Base-by-base conservation (phyloP, 2,329 filamentous ascomycete species). In the Alternaria panax region DNA sequence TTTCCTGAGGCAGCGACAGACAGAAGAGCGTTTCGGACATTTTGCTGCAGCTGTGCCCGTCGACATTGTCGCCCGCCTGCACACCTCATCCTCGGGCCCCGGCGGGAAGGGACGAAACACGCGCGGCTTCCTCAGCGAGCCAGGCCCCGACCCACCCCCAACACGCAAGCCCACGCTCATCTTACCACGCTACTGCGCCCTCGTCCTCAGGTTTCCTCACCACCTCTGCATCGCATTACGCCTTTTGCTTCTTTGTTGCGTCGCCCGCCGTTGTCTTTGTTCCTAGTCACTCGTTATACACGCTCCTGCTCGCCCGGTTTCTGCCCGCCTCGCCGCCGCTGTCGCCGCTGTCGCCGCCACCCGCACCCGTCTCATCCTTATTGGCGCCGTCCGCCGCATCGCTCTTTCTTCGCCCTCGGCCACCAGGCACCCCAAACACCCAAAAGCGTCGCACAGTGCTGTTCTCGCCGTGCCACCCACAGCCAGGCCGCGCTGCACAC, bases 91-190 rank as follows among this genome's bases (percentile, higher is more conserved):
- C 34, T 45, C 63, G 55, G 65, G 65, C 63, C 63, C 59, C 46
- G 46, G 63, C 65, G 59, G 54, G 40, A 50, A 27, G 30, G 60
- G 59, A 62, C 65, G 65, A 67, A 67, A 67, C 64, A 64, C 62
- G 62, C 58, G 62, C 53, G 62, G 63, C 63, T 41, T 50, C 12
- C 34, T 30, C 42, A 57, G 46, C 51, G 54, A 61, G 45, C 62
- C 54, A 59, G 54, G 43, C 54, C 51, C 55, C 12, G 59, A 34
- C 62, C 62, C 52, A 54, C 64, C 60, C 58, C 60, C 60, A 64
- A 62, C 60, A 64, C 46, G 58, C 58, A 59, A 47, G 20, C 52
- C 25, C 48, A 54, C 61, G 52, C 62, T 59, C 60, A 54, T 53
- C 62, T 60, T 48, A 63, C 46, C 27, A 52, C 46, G 42, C 50